Base-by-base conservation (phyloP, 1,284 basidiomycete genomes). In the Lentinula novae-zelandiae region DNA sequence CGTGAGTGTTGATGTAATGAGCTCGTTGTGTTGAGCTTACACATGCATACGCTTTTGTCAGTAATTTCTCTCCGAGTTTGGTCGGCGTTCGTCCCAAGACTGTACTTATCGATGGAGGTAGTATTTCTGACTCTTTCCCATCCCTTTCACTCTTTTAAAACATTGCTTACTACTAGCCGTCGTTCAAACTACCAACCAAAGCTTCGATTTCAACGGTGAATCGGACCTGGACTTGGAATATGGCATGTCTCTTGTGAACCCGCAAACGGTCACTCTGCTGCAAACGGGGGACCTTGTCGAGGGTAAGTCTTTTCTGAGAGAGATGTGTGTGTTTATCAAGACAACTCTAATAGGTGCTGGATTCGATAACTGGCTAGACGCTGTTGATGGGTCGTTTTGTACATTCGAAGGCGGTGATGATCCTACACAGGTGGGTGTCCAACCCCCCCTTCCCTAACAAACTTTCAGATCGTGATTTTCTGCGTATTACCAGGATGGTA, bases 371-470 rank as follows among this genome's bases (percentile, higher is more conserved):
- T 73, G 75, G 63, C 72, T 82, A 9, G 79, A 82, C 64, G 76
- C 77, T 6, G 67, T 63, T 5, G 62, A 63, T 27, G 62, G 34
- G 2, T 73, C 76, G 1, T 90, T 79, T 72, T 89, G 87, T 65
- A 79, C 77, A 0, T 87, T 81, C 58, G 78, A 84, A 60, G 85
- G 85, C 3, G 85, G 85, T 2, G 84, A 89, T 48, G 81, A 85
- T 66, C 78, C 79, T 6, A 67, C 39, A 3, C 64, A 73, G 59
- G 79, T 75, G 8, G 22, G 46, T 40, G 12, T 20, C 17, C 33
- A 57, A 22, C 13, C 61, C 53, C 50, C 3, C 27, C 17, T n/a
- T 51, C 2, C 15, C 12, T n/a, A 15, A 44, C 22, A 13, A 15
- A 22, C 33, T 10, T 36, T 12, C 53, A 22, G n/a, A 38, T 10